Evolutionary conservation across 805 yeast species (phyloP).

Genomic region (Isabelozyma gotoi): DNA sequence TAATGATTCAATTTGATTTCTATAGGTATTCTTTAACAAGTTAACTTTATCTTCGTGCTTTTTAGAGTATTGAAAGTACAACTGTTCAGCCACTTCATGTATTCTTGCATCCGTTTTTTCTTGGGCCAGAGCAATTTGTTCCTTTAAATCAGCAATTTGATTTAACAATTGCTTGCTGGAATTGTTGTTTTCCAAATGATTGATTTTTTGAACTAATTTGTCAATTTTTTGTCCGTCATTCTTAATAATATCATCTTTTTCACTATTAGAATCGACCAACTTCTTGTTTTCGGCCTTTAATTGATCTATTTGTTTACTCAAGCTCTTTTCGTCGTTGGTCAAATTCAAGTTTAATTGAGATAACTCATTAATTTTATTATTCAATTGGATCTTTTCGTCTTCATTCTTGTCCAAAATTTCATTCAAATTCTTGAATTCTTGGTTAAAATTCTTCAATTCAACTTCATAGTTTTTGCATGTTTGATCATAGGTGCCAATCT

Average conservation of each 20-base stretch:
- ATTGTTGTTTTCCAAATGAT: slow-evolving; percentile 12
- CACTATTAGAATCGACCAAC: slow-evolving; percentile 12
- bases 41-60: slow-evolving; percentile 75
- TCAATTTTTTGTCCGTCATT: slow-evolving; percentile 30
- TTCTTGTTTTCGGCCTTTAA: slow-evolving; percentile 6
- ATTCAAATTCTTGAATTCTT: slow-evolving; percentile 2
- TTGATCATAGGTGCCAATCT: slow-evolving; percentile 16
- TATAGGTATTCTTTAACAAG: slow-evolving; percentile 41
- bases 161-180: slow-evolving; percentile 8
- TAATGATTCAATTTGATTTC: slow-evolving; percentile 38
- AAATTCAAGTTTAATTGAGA: background rate
- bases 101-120: slow-evolving; percentile 52
- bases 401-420: slow-evolving; percentile 2
- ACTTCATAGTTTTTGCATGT: slow-evolving; percentile 3
- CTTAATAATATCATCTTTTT: slow-evolving; percentile 29
- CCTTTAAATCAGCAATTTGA: slow-evolving; percentile 20
- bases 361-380: slow-evolving; percentile 4
- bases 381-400: slow-evolving; percentile 8
- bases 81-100: slow-evolving; percentile 64
- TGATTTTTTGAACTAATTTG: slow-evolving; percentile 25
- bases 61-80: slow-evolving; percentile 71
- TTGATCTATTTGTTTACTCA: slow-evolving; percentile 4
- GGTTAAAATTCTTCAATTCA: slow-evolving; percentile 4
- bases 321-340: slow-evolving; percentile 11
- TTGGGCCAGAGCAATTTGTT: slow-evolving; percentile 38